phyloP scores from a whole-genome alignment of 371 early-diverging fungal species.

The Mortierella sp. region DNA sequence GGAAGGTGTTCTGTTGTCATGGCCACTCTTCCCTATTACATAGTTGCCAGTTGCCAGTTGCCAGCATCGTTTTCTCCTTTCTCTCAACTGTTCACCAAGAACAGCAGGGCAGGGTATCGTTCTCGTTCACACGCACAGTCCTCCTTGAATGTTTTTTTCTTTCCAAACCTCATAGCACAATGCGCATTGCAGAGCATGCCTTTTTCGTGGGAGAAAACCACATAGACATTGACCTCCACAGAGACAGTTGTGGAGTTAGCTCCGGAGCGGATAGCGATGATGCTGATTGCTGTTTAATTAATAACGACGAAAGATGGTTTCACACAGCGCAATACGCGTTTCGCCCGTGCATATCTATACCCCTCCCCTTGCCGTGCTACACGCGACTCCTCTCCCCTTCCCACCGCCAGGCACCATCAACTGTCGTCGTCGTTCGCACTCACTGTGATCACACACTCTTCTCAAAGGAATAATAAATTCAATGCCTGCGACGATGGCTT shows the following conservation, averaged over 20 bases:
- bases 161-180: neutral
- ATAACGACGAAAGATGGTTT: neutral
- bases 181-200: neutral
- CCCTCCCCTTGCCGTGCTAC: neutral
- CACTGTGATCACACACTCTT: neutral
- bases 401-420: neutral
- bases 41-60: neutral
- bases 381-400: neutral
- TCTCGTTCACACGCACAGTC: conserved; percentile 20
- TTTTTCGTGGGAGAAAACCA: neutral
- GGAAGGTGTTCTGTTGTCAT: neutral
- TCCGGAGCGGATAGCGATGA: neutral
- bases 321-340: neutral
- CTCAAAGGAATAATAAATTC: too few species aligned
- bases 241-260: neutral
- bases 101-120: neutral
- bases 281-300: neutral
- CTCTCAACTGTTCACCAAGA: neutral
- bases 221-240: neutral
- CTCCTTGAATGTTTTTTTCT: neutral
- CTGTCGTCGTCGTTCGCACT: neutral
- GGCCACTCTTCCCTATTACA: neutral
- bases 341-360: neutral
- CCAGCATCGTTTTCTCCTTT: too few species aligned
- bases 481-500: too few species aligned